phyloP scores from a whole-genome alignment of 2,329 filamentous ascomycete species.

The Orbilia blumenaviensis region DNA sequence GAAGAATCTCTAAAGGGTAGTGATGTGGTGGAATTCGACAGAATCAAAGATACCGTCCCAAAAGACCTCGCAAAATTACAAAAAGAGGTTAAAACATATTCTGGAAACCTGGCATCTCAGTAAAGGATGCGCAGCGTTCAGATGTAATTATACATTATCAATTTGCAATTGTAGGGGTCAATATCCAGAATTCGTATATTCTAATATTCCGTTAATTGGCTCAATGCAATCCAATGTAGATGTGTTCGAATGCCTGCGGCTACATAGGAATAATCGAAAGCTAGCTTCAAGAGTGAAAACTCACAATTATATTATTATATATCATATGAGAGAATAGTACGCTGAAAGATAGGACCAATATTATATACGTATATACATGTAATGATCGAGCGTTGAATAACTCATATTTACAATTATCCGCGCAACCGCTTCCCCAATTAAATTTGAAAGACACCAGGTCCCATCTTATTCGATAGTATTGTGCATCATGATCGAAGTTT shows the following conservation, averaged over 20 bases:
- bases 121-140: not conserved
- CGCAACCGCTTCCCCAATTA: too few relatives aligned
- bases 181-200: too few relatives aligned
- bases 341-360: too few relatives aligned
- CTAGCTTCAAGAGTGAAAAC: too few relatives aligned
- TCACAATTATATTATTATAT: not conserved
- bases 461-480: not conserved
- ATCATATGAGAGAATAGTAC: too few relatives aligned
- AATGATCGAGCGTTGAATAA: not conserved
- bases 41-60: slow-evolving; percentile 74
- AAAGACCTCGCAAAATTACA: slow-evolving; percentile 72
- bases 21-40: slow-evolving; percentile 62
- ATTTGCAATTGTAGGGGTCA: too few relatives aligned
- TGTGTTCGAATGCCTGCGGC: too few relatives aligned
- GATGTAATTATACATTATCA: not conserved
- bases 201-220: too few relatives aligned
- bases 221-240: too few relatives aligned
- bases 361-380: not conserved
- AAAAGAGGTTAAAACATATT: slow-evolving; percentile 81
- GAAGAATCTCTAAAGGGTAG: slow-evolving; percentile 18
- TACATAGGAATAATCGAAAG: too few relatives aligned
- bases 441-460: too few relatives aligned
- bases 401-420: not conserved
- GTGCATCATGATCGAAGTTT: too few relatives aligned
- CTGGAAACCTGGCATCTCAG: slow-evolving; percentile 60